Conservation (phyloP, 768 basidiomycete genomes). For the Cyathus striatus region DNA sequence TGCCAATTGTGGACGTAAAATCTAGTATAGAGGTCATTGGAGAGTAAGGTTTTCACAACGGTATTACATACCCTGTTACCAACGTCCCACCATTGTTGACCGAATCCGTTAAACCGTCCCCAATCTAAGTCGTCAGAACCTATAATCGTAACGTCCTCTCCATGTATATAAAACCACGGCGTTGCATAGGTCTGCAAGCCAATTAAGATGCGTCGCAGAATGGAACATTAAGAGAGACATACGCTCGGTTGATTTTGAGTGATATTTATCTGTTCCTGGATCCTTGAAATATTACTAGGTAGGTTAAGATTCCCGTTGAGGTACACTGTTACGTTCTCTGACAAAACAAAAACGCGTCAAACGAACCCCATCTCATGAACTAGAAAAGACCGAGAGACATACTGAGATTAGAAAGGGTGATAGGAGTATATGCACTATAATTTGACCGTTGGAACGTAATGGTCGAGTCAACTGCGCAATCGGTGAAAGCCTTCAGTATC, state of each 20-base stretch:
- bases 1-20: slow-evolving; percentile 39
- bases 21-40: slow-evolving; percentile 11
- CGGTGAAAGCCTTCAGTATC: slow-evolving; percentile 28
- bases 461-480: slow-evolving; percentile 24
- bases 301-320: slow-evolving; percentile 39
- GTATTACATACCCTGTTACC: slow-evolving; percentile 30
- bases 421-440: slow-evolving; percentile 31
- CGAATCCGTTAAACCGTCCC: slow-evolving; percentile 39
- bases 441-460: slow-evolving; percentile 28
- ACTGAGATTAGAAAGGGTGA: slow-evolving; percentile 27
- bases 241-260: slow-evolving; percentile 32
- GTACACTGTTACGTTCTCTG: slow-evolving; percentile 35
- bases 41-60: neutral
- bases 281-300: slow-evolving; percentile 34
- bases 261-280: slow-evolving; percentile 33
- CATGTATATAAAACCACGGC: slow-evolving; percentile 42
- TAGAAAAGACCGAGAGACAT: slow-evolving; percentile 6
- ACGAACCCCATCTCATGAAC: too few relatives aligned
- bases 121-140: slow-evolving; percentile 33
- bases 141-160: slow-evolving; percentile 32
- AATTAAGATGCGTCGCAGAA: slow-evolving; percentile 1
- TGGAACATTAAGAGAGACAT: slow-evolving; percentile 7
- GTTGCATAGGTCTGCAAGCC: slow-evolving; percentile 28
- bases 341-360: neutral
- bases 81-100: slow-evolving; percentile 48